Base-by-base conservation (phyloP, 2,329 filamentous ascomycete genomes). In the Macroventuria anomochaeta region DNA sequence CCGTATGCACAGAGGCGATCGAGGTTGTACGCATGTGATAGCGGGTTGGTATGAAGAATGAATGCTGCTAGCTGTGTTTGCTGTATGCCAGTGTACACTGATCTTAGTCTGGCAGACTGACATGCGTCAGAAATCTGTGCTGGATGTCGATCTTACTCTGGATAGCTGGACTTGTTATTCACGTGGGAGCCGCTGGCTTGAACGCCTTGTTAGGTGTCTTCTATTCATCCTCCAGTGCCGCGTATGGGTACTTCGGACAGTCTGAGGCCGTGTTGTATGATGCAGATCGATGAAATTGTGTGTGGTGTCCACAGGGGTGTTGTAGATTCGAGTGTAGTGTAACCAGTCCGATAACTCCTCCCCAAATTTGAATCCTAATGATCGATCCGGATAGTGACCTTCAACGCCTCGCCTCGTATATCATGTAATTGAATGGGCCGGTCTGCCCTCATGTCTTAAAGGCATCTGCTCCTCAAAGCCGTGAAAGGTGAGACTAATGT, bases 401-500 rank as follows among this genome's bases (percentile, higher is more conserved):
- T 54, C 28, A 54, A 54, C 51, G 39, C 51, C 51, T 49, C 25
- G 46, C 44, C 44, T 49, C 7, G 17, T 31, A 17, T 20, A 17
- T 32, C 2, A 21, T 15, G 28, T 20, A 44, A 44, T 3, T 7
- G 34, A 39, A 36, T 20, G 11, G 12, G 48, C 21, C 44, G 39
- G 12, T 39, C 39, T 48, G 32, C 21, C 25, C 8, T 26, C 5
- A n/a, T n/a, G n/a, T n/a, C n/a, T n/a, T n/a, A n/a, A n/a, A n/a
- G n/a, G n/a, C n/a, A n/a, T n/a, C n/a, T n/a, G n/a, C n/a, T n/a
- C n/a, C 31, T 18, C 10, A 32, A 31, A 7, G 17, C 17, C 17
- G 18, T 18, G 20, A n/a, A 12, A 34, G 5, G 8, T 15, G 12
- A 6, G 25, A 23, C 13, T 13, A 17, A 21, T 5, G 21, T 8